Conservation (phyloP, 306 rosid genomes). For the Cicer pinnatifidum region DNA sequence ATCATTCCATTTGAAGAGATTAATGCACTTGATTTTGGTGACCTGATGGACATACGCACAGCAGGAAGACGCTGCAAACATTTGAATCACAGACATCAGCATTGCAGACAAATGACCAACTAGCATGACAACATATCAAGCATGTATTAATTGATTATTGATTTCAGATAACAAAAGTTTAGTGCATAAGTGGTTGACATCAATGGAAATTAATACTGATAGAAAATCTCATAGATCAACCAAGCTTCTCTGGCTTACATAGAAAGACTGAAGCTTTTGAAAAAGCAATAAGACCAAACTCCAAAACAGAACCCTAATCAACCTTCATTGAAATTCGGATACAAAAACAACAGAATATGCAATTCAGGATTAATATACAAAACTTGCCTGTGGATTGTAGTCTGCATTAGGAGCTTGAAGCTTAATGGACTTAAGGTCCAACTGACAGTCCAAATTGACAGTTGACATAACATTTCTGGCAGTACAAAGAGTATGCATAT, state of each 20-base stretch:
- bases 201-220: slow-evolving; percentile 4
- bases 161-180: not conserved
- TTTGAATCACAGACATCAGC: slow-evolving; percentile 33
- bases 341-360: not conserved
- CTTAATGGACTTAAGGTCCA: slow-evolving; percentile 89
- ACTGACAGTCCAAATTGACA: slow-evolving; percentile 86
- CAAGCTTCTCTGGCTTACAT: not conserved
- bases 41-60: slow-evolving; percentile 93
- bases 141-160: not conserved
- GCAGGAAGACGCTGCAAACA: slow-evolving; percentile 90
- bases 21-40: slow-evolving; percentile 88
- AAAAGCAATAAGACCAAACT: not conserved
- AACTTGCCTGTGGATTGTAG: slow-evolving; percentile 87
- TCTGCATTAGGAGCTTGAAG: slow-evolving; percentile 92
- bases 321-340: not conserved
- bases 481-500: slow-evolving; percentile 1
- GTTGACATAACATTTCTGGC: slow-evolving; percentile 87
- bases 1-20: slow-evolving; percentile 90
- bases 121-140: slow-evolving; percentile 4
- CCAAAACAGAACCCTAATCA: slow-evolving; percentile 10
- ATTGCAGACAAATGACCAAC: slow-evolving; percentile 21
- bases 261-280: not conserved
- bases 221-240: slow-evolving; percentile 25
- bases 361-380: not conserved
- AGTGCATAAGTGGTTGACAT: slow-evolving; percentile 7